Evolutionary conservation across 495 filamentous ascomycete genomes (phyloP).

Genomic region (Mytilinidion resinicola): DNA sequence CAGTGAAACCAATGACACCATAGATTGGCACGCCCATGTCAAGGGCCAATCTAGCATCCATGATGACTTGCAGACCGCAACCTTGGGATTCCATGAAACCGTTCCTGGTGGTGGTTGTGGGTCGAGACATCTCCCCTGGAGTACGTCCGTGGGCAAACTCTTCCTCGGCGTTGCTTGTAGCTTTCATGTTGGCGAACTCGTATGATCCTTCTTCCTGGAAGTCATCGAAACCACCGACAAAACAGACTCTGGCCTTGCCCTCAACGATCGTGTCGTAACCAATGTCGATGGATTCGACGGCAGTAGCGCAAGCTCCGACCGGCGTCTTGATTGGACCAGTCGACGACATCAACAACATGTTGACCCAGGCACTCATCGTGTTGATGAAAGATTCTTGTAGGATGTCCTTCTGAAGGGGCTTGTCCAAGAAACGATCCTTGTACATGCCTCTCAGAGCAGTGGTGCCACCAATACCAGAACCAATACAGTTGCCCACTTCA

Average conservation of each 20-base stretch:
- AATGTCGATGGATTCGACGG: constrained; percentile 94
- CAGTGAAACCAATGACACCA: constrained; percentile 86
- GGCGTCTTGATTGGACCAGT: constrained; percentile 98
- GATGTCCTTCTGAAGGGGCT: constrained; percentile 98
- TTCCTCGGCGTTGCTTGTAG: constrained; percentile 92
- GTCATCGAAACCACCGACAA: constrained; percentile 98
- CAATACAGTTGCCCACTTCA: constrained; percentile 96
- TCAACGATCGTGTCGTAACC: constrained; percentile 97
- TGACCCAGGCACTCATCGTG: constrained; percentile 99
- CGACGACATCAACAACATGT: constrained; percentile 95
- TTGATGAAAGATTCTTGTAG: constrained; percentile 99
- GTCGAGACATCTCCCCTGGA: constrained; percentile 94
- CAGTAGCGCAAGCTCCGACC: constrained; percentile 93
- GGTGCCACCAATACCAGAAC: constrained; percentile 94
- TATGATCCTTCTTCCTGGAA: constrained; percentile 99
- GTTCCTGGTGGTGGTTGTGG: constrained; percentile 90
- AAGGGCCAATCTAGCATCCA: constrained; percentile 90
- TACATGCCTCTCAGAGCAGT: constrained; percentile 94
- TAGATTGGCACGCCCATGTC: constrained; percentile 99
- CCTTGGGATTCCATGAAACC: constrained; percentile 99
- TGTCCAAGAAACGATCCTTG: constrained; percentile 93
- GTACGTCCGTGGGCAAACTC: constrained; percentile 94
- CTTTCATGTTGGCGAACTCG: constrained; percentile 99
- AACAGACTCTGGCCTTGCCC: constrained; percentile 92
- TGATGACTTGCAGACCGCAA: constrained; percentile 96